phyloP scores from a whole-genome alignment of 2,329 filamentous ascomycete genomes.

The Xylariaceae sp. region DNA sequence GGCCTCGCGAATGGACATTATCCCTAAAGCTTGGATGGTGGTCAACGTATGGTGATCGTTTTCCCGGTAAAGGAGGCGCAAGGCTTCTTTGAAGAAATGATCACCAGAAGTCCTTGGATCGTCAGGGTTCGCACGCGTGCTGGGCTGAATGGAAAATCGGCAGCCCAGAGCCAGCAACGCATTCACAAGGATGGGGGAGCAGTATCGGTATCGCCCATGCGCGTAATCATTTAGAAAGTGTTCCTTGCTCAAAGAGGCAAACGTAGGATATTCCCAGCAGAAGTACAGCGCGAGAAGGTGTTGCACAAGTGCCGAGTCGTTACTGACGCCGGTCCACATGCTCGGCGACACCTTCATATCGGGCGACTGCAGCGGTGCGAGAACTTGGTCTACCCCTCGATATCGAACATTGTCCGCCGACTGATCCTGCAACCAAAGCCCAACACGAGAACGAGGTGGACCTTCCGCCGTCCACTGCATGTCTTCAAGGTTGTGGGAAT shows the following conservation, averaged over 20 bases:
- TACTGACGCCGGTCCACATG: slow-evolving; percentile 60
- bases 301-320: slow-evolving; percentile 55
- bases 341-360: slow-evolving; percentile 40
- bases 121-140: slow-evolving; percentile 57
- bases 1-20: slow-evolving; percentile 73
- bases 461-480: slow-evolving; percentile 45
- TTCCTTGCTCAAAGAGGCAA: slow-evolving; percentile 67
- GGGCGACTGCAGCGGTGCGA: slow-evolving; percentile 43
- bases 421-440: slow-evolving; percentile 47
- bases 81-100: slow-evolving; percentile 69
- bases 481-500: slow-evolving; percentile 40
- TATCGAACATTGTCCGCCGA: slow-evolving; percentile 31
- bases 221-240: slow-evolving; percentile 65
- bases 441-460: slow-evolving; percentile 44
- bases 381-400: slow-evolving; percentile 44
- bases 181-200: slow-evolving; percentile 64
- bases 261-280: slow-evolving; percentile 73
- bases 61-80: slow-evolving; percentile 56
- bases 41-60: slow-evolving; percentile 60
- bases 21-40: slow-evolving; percentile 69
- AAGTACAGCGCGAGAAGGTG: slow-evolving; percentile 66
- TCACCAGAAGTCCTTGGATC: slow-evolving; percentile 65
- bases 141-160: slow-evolving; percentile 62
- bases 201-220: slow-evolving; percentile 58
- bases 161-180: slow-evolving; percentile 63